Evolutionary conservation across 139 green algal species (phyloP), one percentile per base, ranked within the genome.

Genomic region (Chlamydomonas applanata): DNA sequence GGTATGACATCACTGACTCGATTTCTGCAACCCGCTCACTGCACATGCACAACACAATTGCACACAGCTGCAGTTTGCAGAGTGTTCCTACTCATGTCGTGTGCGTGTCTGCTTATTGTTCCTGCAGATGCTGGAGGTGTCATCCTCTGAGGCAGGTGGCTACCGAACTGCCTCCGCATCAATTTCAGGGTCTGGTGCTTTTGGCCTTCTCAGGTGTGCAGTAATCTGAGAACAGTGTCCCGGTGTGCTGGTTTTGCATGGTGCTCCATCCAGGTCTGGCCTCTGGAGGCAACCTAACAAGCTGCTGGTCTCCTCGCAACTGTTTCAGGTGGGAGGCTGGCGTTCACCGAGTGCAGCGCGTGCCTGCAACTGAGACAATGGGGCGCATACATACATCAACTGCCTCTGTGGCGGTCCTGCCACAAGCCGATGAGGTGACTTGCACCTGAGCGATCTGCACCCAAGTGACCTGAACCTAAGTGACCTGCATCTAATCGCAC

Each of bases 321-420:
- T n/a, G n/a, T 49, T 7, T 99, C 54, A 93, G 94, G 73, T 94
- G 78, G 44, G 95, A 99, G 85, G 86, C 80, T 25, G 95, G 95
- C 4, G 92, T 98, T 57, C 95, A 99, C 77, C 82, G 95, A 5
- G 95, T 98, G 52, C 87, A 99, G 85, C 86, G 93, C 1, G 96
- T 99, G 29, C 96, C 96, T 0, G 84, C 76, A 1, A 99, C 94
- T 9, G 96, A 99, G 70, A 88, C 80, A 1, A 66, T 80, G 25
- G 96, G 96, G 0, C 83, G 93, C 0, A 78, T 98, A 56, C 96
- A 99, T 82, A 99, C 96, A 2, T 96, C 89, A 64, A 95, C 96
- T 1, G 94, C 93, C 3, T 93, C 89, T 9, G 93, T 97, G 22
- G 90, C 87, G 9, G 88, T 97, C 33, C 80, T 98, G 80, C 87